A percentile compares a stretch with the other conserved stretches of the same genome.
These are phyloP conservation scores for Aciculoconidium aculeatum DNA, from an alignment of 805 yeast genomes.

Conservation along the genomic window DNA sequence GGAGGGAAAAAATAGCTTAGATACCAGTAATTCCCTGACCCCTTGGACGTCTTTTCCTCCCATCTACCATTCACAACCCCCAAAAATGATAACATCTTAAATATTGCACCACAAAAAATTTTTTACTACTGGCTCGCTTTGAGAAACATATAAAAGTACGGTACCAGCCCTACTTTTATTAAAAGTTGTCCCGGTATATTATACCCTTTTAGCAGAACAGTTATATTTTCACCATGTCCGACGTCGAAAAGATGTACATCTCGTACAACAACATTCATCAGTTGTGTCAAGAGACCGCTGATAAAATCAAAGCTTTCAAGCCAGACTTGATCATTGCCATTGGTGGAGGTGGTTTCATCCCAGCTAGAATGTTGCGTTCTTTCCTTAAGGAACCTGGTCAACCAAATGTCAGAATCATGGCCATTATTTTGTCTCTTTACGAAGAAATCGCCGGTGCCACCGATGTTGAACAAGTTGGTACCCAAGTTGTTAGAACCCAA, in stretches of 20 bases:
- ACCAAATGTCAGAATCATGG: constrained; percentile 90
- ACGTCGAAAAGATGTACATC: constrained; percentile 55
- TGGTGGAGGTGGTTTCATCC: constrained; percentile 97
- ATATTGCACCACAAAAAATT: too few species aligned
- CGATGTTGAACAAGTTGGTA: constrained; percentile 49
- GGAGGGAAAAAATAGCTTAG: too few species aligned
- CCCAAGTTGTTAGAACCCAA: constrained; percentile 69
- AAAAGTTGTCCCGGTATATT: too few species aligned
- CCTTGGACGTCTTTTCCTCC: too few species aligned
- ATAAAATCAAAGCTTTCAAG: constrained; percentile 59
- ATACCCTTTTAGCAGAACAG: too few species aligned
- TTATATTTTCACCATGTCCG: constrained; percentile 8
- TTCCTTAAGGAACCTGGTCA: constrained; percentile 83
- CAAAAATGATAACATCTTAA: too few species aligned
- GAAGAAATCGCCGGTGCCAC: constrained; percentile 55
- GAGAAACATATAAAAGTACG: too few species aligned
- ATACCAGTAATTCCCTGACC: too few species aligned
- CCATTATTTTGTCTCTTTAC: constrained; percentile 86
- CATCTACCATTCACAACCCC: too few species aligned
- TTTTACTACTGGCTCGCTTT: too few species aligned
- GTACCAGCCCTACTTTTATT: too few species aligned
- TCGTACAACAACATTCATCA: constrained; percentile 80
- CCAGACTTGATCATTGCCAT: constrained; percentile 92
- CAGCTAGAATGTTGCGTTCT: constrained; percentile 92
- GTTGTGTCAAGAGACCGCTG: constrained; percentile 57